Evolutionary conservation across 148 eudicot species (phyloP).

Genomic region (Chenopodium suecicum): DNA sequence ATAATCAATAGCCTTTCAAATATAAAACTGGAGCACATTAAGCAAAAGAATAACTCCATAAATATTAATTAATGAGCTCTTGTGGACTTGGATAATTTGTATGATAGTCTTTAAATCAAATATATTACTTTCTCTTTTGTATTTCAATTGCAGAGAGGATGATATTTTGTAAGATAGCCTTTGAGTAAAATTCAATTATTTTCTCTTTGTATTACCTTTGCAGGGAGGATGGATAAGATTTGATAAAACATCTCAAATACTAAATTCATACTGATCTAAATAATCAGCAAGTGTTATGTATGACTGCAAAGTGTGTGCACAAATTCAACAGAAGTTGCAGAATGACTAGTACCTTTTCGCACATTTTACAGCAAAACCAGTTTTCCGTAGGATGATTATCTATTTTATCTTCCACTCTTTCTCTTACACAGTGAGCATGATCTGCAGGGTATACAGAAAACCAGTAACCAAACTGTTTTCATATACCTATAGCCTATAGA

Average conservation of each 20-base stretch:
- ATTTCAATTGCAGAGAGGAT: background rate
- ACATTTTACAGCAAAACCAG: slow-evolving; percentile 77
- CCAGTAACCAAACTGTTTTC: background rate
- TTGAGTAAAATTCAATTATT: background rate
- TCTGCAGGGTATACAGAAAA: slow-evolving; percentile 41
- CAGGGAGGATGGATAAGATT: background rate
- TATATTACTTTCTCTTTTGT: background rate
- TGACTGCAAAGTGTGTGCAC: background rate
- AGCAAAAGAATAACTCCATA: background rate
- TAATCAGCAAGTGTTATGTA: background rate
- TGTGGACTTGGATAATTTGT: background rate
- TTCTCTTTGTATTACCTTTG: background rate
- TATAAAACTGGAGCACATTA: background rate
- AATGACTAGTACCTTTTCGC: slow-evolving; percentile 61
- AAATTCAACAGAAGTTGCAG: background rate
- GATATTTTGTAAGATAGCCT: background rate
- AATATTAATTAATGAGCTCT: background rate
- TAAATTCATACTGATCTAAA: background rate
- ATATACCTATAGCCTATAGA: background rate
- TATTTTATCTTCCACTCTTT: slow-evolving; percentile 30
- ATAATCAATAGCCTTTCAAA: background rate
- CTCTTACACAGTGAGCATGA: slow-evolving; percentile 65
- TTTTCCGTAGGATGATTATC: slow-evolving; percentile 31
- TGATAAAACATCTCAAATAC: background rate
- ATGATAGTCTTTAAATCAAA: background rate